phyloP scores from a whole-genome alignment of 2,329 filamentous ascomycete genomes.

The Helicocarpus griseus region DNA sequence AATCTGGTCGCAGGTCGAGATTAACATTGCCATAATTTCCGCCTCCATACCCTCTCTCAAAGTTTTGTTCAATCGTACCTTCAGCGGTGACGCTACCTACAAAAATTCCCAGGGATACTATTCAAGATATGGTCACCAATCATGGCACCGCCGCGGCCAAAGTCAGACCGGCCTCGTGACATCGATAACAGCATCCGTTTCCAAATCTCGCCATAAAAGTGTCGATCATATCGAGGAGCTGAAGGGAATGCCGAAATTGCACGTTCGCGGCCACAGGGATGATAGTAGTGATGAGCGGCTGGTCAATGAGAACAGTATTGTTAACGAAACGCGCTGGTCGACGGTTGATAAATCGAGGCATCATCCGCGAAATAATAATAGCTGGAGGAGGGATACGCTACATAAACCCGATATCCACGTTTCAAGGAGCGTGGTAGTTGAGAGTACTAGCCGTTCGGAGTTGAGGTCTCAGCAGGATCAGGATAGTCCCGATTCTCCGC shows the following conservation, averaged over 20 bases:
- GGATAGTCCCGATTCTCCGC: too few species aligned
- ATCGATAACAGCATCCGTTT: background rate
- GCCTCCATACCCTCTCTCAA: conserved; percentile 18
- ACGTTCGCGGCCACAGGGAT: too few species aligned
- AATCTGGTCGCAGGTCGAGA: conserved; percentile 18
- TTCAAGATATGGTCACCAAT: background rate
- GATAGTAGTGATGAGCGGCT: too few species aligned
- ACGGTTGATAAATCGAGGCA: background rate
- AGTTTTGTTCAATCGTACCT: conserved; percentile 13
- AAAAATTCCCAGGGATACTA: background rate
- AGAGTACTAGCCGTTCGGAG: background rate
- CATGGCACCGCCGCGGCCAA: background rate
- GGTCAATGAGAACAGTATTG: too few species aligned
- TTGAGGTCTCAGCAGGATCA: too few species aligned
- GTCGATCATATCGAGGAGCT: background rate
- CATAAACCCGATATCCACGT: background rate
- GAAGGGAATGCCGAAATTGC: background rate
- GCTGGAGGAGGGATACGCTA: background rate
- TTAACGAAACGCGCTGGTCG: background rate
- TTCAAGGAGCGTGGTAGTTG: background rate
- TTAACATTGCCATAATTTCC: conserved; percentile 16
- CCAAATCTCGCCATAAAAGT: background rate
- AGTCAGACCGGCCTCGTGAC: background rate
- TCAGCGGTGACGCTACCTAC: background rate
- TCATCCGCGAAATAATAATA: background rate